Evolutionary conservation across 148 eudicot genomes (phyloP).

Genomic region (Diospyros lotus): DNA sequence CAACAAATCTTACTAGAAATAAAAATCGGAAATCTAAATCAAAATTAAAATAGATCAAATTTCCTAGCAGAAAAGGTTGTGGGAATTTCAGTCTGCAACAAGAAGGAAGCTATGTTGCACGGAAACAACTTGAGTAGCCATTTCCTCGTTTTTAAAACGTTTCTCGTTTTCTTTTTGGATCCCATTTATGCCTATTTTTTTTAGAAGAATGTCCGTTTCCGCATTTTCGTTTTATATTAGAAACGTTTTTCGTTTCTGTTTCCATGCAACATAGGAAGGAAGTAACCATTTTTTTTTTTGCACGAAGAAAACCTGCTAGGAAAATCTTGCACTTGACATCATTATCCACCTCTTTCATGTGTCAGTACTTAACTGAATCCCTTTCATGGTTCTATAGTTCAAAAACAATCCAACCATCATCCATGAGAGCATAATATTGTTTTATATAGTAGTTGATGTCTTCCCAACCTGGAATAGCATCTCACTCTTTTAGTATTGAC

Average conservation of each 20-base stretch:
- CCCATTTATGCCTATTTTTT: no score
- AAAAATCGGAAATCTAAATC: no score
- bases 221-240: not conserved
- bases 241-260: no score
- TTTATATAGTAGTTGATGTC: not conserved
- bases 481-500: not conserved
- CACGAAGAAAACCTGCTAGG: slow-evolving; percentile 1
- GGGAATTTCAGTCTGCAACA: no score
- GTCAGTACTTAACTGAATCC: not conserved
- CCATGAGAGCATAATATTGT: slow-evolving; percentile 5
- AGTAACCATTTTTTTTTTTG: not conserved
- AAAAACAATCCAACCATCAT: not conserved
- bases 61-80: no score
- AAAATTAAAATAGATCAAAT: no score
- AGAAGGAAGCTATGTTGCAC: no score
- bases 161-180: no score
- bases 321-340: not conserved
- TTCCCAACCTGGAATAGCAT: not conserved
- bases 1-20: no score
- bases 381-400: not conserved
- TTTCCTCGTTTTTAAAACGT: no score
- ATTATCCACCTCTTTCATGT: not conserved
- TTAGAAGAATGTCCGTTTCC: no score
- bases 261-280: not conserved
- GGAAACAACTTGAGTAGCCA: not conserved